Evolutionary conservation across 2,329 filamentous ascomycete genomes (phyloP).

Genomic region (Cyclaneusma minus): DNA sequence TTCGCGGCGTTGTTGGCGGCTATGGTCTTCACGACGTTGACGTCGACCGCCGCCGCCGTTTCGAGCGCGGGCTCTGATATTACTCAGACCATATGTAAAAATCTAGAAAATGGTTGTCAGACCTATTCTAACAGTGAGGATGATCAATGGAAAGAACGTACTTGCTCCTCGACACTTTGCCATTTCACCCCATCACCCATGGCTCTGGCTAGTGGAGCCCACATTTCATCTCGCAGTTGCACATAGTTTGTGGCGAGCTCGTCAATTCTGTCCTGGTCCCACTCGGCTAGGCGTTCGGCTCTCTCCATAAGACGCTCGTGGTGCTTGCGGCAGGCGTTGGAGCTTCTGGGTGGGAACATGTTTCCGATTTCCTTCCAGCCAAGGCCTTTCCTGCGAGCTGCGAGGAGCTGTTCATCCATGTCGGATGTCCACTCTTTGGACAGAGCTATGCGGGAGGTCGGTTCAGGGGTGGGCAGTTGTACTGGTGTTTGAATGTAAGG

Average conservation of each 20-base stretch:
- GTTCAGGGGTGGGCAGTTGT: too few species aligned
- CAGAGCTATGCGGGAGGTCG: too few species aligned
- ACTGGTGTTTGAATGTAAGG: too few species aligned
- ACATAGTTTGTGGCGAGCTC: constrained; percentile 65
- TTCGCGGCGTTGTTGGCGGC: too few species aligned
- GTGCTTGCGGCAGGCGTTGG: constrained; percentile 79
- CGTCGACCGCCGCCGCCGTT: too few species aligned
- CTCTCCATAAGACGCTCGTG: constrained; percentile 75
- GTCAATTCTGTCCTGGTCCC: constrained; percentile 63
- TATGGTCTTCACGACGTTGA: too few species aligned
- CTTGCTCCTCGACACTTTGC: constrained; percentile 52
- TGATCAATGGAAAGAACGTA: constrained; percentile 18
- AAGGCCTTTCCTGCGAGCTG: constrained; percentile 52
- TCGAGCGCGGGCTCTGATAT: too few species aligned
- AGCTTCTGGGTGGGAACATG: constrained; percentile 52
- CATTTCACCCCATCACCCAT: constrained; percentile 76
- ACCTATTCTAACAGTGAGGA: too few species aligned
- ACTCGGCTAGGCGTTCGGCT: constrained; percentile 42
- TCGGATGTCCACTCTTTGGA: constrained; percentile 53
- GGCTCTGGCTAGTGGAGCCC: constrained; percentile 55
- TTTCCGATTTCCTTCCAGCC: constrained; percentile 69
- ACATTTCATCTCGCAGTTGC: constrained; percentile 66
- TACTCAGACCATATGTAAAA: too few species aligned
- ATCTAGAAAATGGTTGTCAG: too few species aligned
- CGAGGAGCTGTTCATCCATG: constrained; percentile 57